A percentile compares a stretch with the other conserved stretches of the same genome.
Evolutionary conservation across 225 moss, liverwort and hornwort genomes (phyloP).

Genomic region (Marchantia paleacea): DNA sequence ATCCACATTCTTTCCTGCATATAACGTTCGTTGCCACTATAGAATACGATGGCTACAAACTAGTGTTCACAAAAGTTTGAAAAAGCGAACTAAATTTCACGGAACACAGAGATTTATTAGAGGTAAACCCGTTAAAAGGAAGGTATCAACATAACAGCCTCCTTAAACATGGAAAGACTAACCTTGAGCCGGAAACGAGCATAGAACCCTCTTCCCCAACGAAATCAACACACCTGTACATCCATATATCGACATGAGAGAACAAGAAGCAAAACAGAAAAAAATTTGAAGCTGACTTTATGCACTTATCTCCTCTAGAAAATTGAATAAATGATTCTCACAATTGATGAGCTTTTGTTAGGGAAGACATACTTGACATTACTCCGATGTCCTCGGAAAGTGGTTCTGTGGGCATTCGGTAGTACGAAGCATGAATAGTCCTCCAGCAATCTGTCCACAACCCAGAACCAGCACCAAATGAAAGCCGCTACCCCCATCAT

Average conservation of each 20-base stretch:
- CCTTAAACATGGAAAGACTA: not conserved
- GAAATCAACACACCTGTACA: slow-evolving; percentile 86
- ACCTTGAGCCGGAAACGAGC: slow-evolving; percentile 90
- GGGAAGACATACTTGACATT: slow-evolving; percentile 71
- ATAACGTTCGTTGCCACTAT: not conserved
- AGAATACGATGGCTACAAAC: not conserved
- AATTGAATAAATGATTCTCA: not conserved
- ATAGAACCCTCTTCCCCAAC: slow-evolving; percentile 86
- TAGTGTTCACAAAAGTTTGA: not conserved
- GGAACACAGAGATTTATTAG: not conserved
- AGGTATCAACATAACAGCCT: not conserved
- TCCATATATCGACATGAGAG: not conserved
- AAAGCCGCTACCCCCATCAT: slow-evolving; percentile 51
- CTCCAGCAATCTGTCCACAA: slow-evolving; percentile 83
- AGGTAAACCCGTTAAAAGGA: not conserved
- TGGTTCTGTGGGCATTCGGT: slow-evolving; percentile 85
- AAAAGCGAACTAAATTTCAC: not conserved
- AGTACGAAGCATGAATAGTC: slow-evolving; percentile 96
- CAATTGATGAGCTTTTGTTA: not conserved
- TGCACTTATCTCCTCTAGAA: not conserved
- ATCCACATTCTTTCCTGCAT: too few relatives aligned
- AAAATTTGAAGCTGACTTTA: not conserved
- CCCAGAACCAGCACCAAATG: slow-evolving; percentile 64
- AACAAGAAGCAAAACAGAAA: not conserved
- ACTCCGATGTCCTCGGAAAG: slow-evolving; percentile 77